Percentiles rank a stretch among this genome's conserved stretches.
phyloP scores from a whole-genome alignment of 306 rosid genomes.

The Herpetospermum pedunculosum region DNA sequence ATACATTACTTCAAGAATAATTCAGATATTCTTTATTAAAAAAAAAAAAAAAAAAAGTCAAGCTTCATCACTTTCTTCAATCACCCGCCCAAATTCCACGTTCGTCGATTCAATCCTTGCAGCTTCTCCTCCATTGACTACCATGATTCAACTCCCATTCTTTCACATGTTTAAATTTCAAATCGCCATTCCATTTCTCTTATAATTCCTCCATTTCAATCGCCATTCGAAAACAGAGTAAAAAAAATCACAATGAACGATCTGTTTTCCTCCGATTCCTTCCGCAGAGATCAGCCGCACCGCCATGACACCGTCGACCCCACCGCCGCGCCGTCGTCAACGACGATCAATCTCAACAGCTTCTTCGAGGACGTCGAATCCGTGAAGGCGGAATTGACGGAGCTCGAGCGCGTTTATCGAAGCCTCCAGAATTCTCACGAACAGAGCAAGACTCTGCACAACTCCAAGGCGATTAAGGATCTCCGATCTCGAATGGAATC shows the following conservation, averaged over 20 bases:
- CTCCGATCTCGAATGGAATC: constrained; percentile 68
- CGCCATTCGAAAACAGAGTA: background rate
- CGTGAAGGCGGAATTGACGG: constrained; percentile 57
- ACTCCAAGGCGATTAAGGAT: constrained; percentile 58
- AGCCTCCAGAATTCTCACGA: constrained; percentile 42
- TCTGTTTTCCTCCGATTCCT: constrained; percentile 50
- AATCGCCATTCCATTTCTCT: background rate
- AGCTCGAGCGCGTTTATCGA: constrained; percentile 36
- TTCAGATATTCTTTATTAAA: too few species aligned
- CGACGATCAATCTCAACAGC: constrained; percentile 41
- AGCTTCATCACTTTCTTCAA: background rate
- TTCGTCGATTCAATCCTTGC: background rate
- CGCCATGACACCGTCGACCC: constrained; percentile 41
- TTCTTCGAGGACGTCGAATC: constrained; percentile 70
- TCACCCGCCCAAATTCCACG: background rate
- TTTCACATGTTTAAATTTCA: background rate
- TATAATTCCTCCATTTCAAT: background rate
- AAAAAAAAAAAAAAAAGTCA: background rate
- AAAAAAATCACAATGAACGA: constrained; percentile 39
- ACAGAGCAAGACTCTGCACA: constrained; percentile 64
- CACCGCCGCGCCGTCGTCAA: background rate
- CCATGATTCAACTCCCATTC: background rate
- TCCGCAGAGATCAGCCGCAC: constrained; percentile 31
- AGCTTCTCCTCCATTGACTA: background rate
- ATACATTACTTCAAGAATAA: too few species aligned